Percentiles rank a stretch among this genome's conserved stretches.
Conservation (phyloP, 164 flowering plant species). For the Aristolochia californica region DNA sequence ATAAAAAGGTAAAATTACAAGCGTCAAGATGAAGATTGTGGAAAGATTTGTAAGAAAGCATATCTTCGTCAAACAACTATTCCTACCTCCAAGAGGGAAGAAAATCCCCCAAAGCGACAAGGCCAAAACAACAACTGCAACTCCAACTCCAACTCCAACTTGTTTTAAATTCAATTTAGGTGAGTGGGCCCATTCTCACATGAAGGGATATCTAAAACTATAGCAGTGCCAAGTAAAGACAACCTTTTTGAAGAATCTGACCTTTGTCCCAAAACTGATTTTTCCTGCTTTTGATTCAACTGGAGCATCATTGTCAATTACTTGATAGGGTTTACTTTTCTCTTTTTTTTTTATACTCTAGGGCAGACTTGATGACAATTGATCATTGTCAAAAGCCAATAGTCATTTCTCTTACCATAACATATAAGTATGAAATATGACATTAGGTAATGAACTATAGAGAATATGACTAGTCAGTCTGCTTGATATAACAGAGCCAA, state of each 20-base stretch:
- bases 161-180: slow-evolving; percentile 13
- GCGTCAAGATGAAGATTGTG: too few species aligned
- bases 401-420: neutral
- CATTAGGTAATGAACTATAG: neutral
- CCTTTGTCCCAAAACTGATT: slow-evolving; percentile 81
- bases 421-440: neutral
- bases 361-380: slow-evolving; percentile 43
- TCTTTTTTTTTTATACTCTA: slow-evolving; percentile 57
- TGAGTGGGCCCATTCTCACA: neutral
- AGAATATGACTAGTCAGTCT: neutral
- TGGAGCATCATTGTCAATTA: slow-evolving; percentile 91
- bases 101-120: slow-evolving; percentile 93
- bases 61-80: neutral
- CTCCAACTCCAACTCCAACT: slow-evolving; percentile 88
- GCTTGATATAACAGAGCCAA: neutral
- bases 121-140: slow-evolving; percentile 80
- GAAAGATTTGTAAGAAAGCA: neutral
- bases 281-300: slow-evolving; percentile 37
- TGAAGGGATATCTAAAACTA: slow-evolving; percentile 1
- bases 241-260: slow-evolving; percentile 8
- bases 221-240: neutral
- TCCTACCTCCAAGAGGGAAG: slow-evolving; percentile 82
- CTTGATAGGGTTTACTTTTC: slow-evolving; percentile 39
- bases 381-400: slow-evolving; percentile 3
- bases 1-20: too few species aligned